Percentiles rank a stretch among this genome's conserved stretches.
These are phyloP conservation scores for Earliella scabrosa DNA, from an alignment of 1,284 basidiomycete species.

Conservation along the genomic window DNA sequence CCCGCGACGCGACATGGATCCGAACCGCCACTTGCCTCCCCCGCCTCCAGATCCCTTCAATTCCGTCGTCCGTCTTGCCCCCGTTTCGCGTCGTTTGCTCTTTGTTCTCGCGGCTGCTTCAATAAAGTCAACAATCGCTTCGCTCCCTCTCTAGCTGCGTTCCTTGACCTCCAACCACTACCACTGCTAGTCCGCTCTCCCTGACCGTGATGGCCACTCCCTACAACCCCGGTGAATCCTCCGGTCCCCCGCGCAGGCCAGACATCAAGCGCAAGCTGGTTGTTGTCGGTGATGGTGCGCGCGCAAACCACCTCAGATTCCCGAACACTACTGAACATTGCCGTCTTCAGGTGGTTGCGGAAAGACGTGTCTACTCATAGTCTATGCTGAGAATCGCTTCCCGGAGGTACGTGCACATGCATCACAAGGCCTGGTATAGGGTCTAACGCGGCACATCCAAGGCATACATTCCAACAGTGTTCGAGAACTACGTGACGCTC, in stretches of 20 bases:
- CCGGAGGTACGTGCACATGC: slow-evolving; percentile 75
- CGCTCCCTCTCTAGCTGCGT: too few relatives aligned
- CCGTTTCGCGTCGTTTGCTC: background rate
- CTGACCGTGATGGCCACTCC: slow-evolving; percentile 19
- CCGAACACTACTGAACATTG: slow-evolving; percentile 3
- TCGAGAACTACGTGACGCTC: slow-evolving; percentile 96
- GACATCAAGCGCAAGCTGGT: slow-evolving; percentile 90
- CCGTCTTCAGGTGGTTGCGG: slow-evolving; percentile 67
- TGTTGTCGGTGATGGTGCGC: slow-evolving; percentile 87
- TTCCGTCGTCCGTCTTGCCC: background rate
- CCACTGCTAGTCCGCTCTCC: background rate
- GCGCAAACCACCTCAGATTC: slow-evolving; percentile 34
- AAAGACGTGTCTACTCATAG: slow-evolving; percentile 92
- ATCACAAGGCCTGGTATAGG: background rate
- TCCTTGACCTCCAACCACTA: background rate
- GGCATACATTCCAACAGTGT: slow-evolving; percentile 98
- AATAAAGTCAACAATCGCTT: too few relatives aligned
- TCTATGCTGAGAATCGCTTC: slow-evolving; percentile 97
- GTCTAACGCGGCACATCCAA: slow-evolving; percentile 37
- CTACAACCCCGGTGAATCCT: slow-evolving; percentile 24
- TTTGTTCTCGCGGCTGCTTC: too few relatives aligned
- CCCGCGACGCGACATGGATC: too few relatives aligned
- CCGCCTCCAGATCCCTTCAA: background rate
- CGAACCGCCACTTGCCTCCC: slow-evolving; percentile 7
- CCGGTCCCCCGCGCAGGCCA: slow-evolving; percentile 54